A percentile compares a stretch with the other conserved stretches of the same genome.
Conservation (phyloP, 1,139 yeast species). For the Yamadazyma sp. region DNA sequence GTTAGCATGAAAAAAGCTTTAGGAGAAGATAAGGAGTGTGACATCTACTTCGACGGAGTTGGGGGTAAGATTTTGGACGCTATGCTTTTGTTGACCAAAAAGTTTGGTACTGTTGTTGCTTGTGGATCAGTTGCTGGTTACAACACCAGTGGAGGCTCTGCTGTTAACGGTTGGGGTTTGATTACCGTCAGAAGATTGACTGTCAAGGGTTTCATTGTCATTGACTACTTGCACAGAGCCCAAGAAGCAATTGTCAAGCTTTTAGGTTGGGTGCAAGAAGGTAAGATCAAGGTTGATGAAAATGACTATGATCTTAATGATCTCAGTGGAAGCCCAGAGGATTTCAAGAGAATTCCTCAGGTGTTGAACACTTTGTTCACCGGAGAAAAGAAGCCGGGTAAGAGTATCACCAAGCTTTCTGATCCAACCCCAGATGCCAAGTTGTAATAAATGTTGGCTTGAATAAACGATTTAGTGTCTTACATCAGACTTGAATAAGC, state of each 20-base stretch:
- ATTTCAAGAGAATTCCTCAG: slow-evolving; percentile 27
- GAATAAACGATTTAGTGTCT: too few relatives aligned
- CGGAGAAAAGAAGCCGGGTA: slow-evolving; percentile 33
- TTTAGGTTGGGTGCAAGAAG: slow-evolving; percentile 34
- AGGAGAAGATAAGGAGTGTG: slow-evolving; percentile 42
- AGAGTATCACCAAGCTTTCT: slow-evolving; percentile 35
- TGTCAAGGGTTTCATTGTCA: slow-evolving; percentile 49
- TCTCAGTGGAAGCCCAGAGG: slow-evolving; percentile 20
- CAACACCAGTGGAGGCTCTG: slow-evolving; percentile 38
- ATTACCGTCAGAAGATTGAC: slow-evolving; percentile 49
- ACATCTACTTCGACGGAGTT: slow-evolving; percentile 57
- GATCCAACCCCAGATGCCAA: slow-evolving; percentile 10
- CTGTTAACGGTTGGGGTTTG: slow-evolving; percentile 37
- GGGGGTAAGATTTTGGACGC: slow-evolving; percentile 61
- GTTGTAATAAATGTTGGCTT: slow-evolving; percentile 4
- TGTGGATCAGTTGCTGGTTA: slow-evolving; percentile 67
- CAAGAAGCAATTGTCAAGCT: slow-evolving; percentile 37
- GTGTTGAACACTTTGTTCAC: slow-evolving; percentile 31
- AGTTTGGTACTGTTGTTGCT: slow-evolving; percentile 49
- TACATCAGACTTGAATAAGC: too few relatives aligned
- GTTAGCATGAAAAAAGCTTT: slow-evolving; percentile 44
- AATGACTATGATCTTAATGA: slow-evolving; percentile 25
- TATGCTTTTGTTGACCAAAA: slow-evolving; percentile 40
- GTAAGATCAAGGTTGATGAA: slow-evolving; percentile 36
- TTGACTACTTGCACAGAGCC: slow-evolving; percentile 33